Evolutionary conservation across 1,284 basidiomycete species (phyloP), one percentile per base, ranked within the genome.

Genomic region (Cutaneotrichosporon mucoides): DNA sequence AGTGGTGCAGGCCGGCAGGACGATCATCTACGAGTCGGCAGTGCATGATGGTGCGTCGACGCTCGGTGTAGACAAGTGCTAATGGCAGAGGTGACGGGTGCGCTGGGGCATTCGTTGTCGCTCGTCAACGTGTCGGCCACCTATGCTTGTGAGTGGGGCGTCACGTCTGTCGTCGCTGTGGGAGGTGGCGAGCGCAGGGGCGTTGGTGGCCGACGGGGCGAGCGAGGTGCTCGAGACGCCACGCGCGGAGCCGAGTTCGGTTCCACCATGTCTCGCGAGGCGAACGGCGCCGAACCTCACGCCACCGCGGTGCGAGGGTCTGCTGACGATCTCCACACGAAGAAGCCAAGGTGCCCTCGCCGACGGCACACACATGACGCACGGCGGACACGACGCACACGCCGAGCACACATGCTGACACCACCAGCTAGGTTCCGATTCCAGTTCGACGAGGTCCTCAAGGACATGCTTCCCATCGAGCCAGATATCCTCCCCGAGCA

Each of bases 1-100:
- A 4, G 8, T 12, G 0, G 6, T 88, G 84, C 84, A 86, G 86
- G 5, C 78, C 84, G 56, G 86, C 85, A 79, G 87, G 83, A 77
- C 82, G 85, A 47, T 88, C 88, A 70, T 81, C 88, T 57, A 38
- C 24, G 56, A 57, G 49, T 13, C n/a, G 2, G 56, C 56, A 4
- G 43, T 57, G 0, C 56, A 57, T 24, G 55, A 56, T 4, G 55
- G 42, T 12, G 40, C 42, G 6, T 24, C 24, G 24, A 2, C 24
- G 24, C 16, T 49, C 24, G 24, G 24, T 2, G 33, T 42, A 56
- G 53, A 40, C 60, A 55, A 42, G 6, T 35, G 36, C 46, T 13
- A 41, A 40, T 36, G 83, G 24, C 24, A 77, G 82, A 85, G 48
- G 88, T 87, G 69, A 40, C 38, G 8, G 38, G 38, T 4, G 38